Base-by-base conservation (phyloP, 257 asterid species). In the Linaria vulgaris region DNA sequence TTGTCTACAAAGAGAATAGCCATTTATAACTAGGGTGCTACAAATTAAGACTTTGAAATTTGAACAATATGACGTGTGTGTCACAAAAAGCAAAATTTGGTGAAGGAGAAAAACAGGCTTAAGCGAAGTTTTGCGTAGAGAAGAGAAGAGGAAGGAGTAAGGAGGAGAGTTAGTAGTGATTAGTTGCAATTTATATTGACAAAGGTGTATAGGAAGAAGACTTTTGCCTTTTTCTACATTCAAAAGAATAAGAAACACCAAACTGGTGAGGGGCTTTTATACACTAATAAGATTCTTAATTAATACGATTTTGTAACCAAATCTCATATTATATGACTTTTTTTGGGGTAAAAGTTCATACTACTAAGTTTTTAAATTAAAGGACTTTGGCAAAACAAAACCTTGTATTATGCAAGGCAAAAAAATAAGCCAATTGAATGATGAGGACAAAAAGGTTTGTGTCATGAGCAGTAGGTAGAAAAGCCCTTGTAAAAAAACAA, bases 1-100 rank as follows among this genome's bases (percentile, higher is more conserved):
- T 75, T 75, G 11, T 74, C 75, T 14, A 61, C 62, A 31, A 72
- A 72, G 51, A 85, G 61, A 27, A 74, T 38, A 23, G 76, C 73
- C 87, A 81, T 74, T 59, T 50, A 34, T 31, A n/a, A 14, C 12
- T n/a, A 11, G 17, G 2, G 17, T 17, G 5, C 30, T 5, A 27
- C 25, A 21, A 27, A 27, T 3, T 27, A 3, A 27, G 34, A n/a
- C 9, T 24, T 34, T 30, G 11, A 23, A 27, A 19, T 51, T 1
- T 8, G 37, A 58, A 1, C 15, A 37, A 69, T 39, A 41, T 8
- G 48, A 34, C 22, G 38, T 57, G 34, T 56, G 15, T 45, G 16
- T 39, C 8, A 56, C 14, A 25, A n/a, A n/a, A n/a, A 19, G 39
- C 15, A 23, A 7, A 13, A 56, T 56, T 17, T 23, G 44, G n/a